phyloP scores from a whole-genome alignment of 2,329 filamentous ascomycete species.

The Fusarium beomiforme region DNA sequence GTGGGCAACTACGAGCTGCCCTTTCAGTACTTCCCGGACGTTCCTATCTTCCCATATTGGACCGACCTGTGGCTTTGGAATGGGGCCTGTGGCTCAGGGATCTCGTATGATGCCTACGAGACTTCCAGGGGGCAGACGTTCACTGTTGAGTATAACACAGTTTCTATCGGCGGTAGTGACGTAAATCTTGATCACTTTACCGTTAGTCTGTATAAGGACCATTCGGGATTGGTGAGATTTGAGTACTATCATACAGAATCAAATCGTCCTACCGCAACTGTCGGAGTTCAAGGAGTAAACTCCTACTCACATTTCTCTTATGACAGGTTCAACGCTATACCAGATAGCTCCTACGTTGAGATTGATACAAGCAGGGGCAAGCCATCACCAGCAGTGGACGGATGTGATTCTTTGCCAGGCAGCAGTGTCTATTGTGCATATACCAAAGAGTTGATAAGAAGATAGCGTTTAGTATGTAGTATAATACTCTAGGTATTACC shows the following conservation, averaged over 20 bases:
- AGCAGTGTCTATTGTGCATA: too few species aligned
- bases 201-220: not conserved
- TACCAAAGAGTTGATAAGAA: too few species aligned
- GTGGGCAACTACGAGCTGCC: fast-evolving
- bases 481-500: too few species aligned
- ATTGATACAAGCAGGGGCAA: not conserved
- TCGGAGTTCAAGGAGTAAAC: not conserved
- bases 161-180: fast-evolving
- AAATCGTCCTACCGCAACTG: fast-evolving
- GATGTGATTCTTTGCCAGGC: not conserved
- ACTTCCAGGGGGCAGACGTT: not conserved
- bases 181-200: not conserved
- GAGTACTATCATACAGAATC: not conserved
- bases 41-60: not conserved
- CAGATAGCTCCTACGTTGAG: not conserved
- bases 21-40: fast-evolving
- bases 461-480: too few species aligned
- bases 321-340: fast-evolving
- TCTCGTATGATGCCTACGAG: not conserved
- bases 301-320: not conserved
- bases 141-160: not conserved
- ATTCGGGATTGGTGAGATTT: not conserved
- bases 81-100: not conserved
- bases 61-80: fast-evolving
- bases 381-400: fast-evolving